A percentile compares a stretch with the other conserved stretches of the same genome.
These are phyloP conservation scores for Annulohypoxylon truncatum DNA, from an alignment of 2,329 filamentous ascomycete genomes.

Conservation along the genomic window DNA sequence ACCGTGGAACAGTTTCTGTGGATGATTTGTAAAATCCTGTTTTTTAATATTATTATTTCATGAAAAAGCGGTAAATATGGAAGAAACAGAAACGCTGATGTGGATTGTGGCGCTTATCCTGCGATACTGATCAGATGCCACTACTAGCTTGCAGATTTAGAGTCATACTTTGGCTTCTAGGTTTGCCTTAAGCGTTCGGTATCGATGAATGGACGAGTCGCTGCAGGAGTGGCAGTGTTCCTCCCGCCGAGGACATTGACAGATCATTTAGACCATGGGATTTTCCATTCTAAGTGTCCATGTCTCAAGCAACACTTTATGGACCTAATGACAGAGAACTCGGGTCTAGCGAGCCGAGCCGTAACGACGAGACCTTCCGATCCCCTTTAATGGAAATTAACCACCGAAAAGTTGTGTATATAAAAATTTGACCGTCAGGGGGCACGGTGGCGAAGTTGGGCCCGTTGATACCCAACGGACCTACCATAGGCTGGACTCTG, in stretches of 20 bases:
- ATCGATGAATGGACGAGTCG: background rate
- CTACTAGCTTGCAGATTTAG: background rate
- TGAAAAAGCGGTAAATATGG: background rate
- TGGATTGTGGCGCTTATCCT: background rate
- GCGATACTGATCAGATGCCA: background rate
- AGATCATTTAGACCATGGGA: conserved; percentile 1
- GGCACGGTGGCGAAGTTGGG: conserved; percentile 16
- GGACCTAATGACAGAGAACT: background rate
- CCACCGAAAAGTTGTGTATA: too few relatives aligned
- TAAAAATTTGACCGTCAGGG: background rate
- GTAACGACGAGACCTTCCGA: background rate
- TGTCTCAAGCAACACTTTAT: background rate
- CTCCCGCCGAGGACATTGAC: conserved; percentile 4
- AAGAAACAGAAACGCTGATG: background rate
- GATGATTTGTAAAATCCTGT: background rate
- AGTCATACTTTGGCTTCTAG: background rate
- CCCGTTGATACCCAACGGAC: conserved; percentile 9
- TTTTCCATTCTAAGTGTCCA: background rate
- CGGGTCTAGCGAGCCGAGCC: background rate
- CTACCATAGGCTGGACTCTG: too few relatives aligned
- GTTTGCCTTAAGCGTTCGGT: background rate
- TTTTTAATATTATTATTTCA: background rate
- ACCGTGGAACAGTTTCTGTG: background rate
- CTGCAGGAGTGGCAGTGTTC: background rate
- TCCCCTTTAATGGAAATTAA: background rate